Conservation (phyloP, 495 filamentous ascomycete genomes). For the Collariella sp. region DNA sequence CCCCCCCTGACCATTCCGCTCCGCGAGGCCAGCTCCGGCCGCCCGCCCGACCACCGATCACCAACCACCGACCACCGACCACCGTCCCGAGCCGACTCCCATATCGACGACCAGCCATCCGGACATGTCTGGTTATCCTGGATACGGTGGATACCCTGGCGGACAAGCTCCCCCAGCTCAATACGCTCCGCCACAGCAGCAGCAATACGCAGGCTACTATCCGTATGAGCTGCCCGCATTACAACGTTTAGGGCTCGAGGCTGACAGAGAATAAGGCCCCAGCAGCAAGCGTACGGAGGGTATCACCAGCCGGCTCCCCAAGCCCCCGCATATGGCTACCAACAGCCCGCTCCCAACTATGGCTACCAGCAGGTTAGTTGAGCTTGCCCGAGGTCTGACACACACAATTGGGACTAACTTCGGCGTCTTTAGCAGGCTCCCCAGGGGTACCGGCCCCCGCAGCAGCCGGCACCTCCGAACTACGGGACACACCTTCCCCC, state of each 20-base stretch:
- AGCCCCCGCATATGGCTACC: conserved; percentile 40
- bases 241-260: not conserved
- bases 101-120: not conserved
- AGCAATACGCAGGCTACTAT: conserved; percentile 34
- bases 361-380: conserved; percentile 23
- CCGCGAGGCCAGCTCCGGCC: not conserved
- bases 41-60: not conserved
- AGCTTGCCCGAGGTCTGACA: conserved; percentile 2
- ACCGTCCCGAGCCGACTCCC: not conserved
- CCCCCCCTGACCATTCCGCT: not conserved
- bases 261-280: conserved; percentile 10
- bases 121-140: conserved; percentile 34
- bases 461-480: conserved; percentile 11
- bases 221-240: conserved; percentile 24
- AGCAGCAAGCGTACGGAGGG: conserved; percentile 11
- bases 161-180: conserved; percentile 31
- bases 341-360: conserved; percentile 35
- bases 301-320: conserved; percentile 23
- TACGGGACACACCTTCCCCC: conserved; percentile 49
- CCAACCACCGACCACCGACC: not conserved
- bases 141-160: conserved; percentile 32
- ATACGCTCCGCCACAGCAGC: conserved; percentile 23
- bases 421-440: conserved; percentile 29
- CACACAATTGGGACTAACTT: conserved; percentile 13
- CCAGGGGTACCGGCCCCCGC: conserved; percentile 34